Conservation (phyloP, 805 yeast genomes). For the Peterozyma xylosa region DNA sequence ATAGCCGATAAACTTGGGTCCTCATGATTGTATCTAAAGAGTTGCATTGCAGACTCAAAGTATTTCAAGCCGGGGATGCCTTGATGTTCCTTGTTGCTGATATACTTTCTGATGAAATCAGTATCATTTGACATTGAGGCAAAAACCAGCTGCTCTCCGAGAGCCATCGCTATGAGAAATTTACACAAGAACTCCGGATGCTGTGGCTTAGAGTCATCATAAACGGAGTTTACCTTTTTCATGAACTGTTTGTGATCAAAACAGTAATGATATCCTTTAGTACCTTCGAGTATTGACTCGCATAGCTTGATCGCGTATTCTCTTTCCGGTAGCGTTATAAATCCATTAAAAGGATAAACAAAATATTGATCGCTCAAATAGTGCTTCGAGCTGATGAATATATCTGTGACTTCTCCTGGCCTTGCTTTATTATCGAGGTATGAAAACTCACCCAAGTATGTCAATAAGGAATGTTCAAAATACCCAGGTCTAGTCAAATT, state of each 20-base stretch:
- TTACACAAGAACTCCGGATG: slow-evolving; percentile 13
- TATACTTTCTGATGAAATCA: background rate
- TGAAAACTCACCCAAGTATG: slow-evolving; percentile 2
- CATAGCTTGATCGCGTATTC: slow-evolving; percentile 13
- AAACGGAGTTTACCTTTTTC: slow-evolving; percentile 12
- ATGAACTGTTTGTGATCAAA: slow-evolving; percentile 15
- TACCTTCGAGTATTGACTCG: slow-evolving; percentile 12
- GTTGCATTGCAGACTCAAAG: slow-evolving; percentile 18
- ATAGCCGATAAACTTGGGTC: slow-evolving; percentile 22
- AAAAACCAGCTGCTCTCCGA: slow-evolving; percentile 12
- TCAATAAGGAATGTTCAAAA: slow-evolving; percentile 9
- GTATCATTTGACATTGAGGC: slow-evolving; percentile 8
- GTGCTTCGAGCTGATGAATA: slow-evolving; percentile 8
- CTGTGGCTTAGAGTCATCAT: slow-evolving; percentile 16
- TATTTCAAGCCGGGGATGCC: slow-evolving; percentile 21
- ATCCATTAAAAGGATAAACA: slow-evolving; percentile 9
- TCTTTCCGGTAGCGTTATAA: slow-evolving; percentile 14
- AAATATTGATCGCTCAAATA: slow-evolving; percentile 7
- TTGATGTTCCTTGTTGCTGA: slow-evolving; percentile 1
- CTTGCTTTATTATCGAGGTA: background rate
- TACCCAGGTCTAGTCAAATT: too few relatives aligned
- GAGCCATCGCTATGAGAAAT: slow-evolving; percentile 13
- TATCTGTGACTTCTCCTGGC: slow-evolving; percentile 4
- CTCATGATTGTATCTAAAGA: slow-evolving; percentile 20
- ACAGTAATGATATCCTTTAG: slow-evolving; percentile 16